These are phyloP conservation scores for Pythium scleroteichum DNA, from an alignment of 352 stramenopile genomes.

Conservation along the genomic window DNA sequence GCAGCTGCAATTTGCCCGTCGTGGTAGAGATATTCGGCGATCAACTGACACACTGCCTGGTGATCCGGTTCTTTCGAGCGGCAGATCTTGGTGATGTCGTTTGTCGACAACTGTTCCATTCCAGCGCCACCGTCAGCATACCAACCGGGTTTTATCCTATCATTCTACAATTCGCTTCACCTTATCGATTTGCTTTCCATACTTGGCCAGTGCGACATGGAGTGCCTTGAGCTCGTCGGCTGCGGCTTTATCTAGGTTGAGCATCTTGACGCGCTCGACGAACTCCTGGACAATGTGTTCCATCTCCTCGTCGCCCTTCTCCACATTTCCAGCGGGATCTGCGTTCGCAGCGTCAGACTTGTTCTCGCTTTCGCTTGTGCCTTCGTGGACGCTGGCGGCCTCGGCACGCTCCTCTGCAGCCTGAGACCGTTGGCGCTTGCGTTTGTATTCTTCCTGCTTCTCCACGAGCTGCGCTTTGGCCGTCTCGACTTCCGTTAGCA, in stretches of 20 bases:
- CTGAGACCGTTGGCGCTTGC: conserved; percentile 50
- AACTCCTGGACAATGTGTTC: conserved; percentile 71
- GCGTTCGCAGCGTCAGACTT: conserved; percentile 7
- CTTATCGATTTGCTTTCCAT: conserved; percentile 83
- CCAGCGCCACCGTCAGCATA: neutral
- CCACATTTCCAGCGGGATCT: conserved; percentile 18
- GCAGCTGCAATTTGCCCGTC: conserved; percentile 75
- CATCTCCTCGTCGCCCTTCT: conserved; percentile 64
- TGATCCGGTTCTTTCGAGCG: conserved; percentile 62
- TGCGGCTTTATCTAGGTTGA: conserved; percentile 77
- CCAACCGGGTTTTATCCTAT: neutral
- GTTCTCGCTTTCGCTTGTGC: conserved; percentile 28
- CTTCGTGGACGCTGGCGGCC: conserved; percentile 3
- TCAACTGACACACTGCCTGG: conserved; percentile 59
- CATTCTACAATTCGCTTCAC: conserved; percentile 23
- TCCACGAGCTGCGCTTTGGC: conserved; percentile 60
- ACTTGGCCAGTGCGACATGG: conserved; percentile 73
- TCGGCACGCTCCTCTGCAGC: conserved; percentile 20
- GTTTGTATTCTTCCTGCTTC: conserved; percentile 56
- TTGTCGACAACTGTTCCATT: conserved; percentile 34
- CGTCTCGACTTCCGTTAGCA: conserved; percentile 59
- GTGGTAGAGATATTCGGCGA: conserved; percentile 80
- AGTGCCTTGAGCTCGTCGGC: conserved; percentile 67
- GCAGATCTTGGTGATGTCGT: conserved; percentile 70
- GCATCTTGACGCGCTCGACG: conserved; percentile 53